These are phyloP conservation scores for Blastomyces emzantsi DNA, from an alignment of 2,329 filamentous ascomycete genomes.

Conservation along the genomic window DNA sequence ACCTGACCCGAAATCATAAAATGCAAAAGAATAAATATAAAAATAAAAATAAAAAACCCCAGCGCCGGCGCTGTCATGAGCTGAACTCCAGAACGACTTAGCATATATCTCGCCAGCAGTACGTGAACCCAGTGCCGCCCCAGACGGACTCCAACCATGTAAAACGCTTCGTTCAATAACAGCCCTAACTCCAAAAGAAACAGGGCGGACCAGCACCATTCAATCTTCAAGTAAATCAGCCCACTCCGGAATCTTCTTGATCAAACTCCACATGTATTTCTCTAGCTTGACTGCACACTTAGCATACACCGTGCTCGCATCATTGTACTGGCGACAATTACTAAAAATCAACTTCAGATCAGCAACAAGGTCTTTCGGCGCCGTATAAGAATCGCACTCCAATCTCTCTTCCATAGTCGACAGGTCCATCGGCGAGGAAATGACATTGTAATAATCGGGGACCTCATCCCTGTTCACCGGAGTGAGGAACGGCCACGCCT, in stretches of 20 bases:
- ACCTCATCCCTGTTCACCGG: constrained; percentile 83
- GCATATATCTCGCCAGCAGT: too few relatives aligned
- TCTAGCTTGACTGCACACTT: constrained; percentile 76
- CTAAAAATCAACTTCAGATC: constrained; percentile 73
- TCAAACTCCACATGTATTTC: constrained; percentile 77
- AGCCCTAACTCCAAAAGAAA: too few relatives aligned
- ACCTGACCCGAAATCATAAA: too few relatives aligned
- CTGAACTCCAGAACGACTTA: too few relatives aligned
- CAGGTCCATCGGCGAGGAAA: constrained; percentile 83
- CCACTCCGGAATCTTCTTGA: constrained; percentile 76
- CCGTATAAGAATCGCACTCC: constrained; percentile 73
- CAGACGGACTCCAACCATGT: too few relatives aligned
- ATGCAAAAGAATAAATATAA: too few relatives aligned
- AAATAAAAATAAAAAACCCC: too few relatives aligned
- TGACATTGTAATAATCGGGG: constrained; percentile 83
- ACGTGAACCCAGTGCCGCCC: too few relatives aligned
- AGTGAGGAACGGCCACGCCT: constrained; percentile 75
- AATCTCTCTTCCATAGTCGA: constrained; percentile 79
- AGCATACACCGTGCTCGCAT: constrained; percentile 74
- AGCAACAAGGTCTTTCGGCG: constrained; percentile 70
- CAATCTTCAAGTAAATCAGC: constrained; percentile 24
- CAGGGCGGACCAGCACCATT: not conserved
- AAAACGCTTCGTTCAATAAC: too few relatives aligned
- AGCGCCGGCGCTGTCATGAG: too few relatives aligned
- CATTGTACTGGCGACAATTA: constrained; percentile 85